Conservation (phyloP, 805 yeast species). For the Clavispora carvajalis region DNA sequence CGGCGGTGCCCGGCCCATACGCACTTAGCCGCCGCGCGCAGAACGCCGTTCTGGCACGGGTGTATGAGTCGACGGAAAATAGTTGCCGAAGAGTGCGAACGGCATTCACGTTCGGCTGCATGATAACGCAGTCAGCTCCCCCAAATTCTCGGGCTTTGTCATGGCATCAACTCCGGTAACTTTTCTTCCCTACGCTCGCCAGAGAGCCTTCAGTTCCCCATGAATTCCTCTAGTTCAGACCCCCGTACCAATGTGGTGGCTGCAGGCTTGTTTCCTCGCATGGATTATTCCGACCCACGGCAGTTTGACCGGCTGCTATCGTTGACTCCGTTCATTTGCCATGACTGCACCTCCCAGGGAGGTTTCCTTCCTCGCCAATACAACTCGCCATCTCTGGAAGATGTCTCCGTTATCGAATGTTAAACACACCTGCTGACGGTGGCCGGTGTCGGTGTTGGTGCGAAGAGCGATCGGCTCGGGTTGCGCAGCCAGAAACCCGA, state of each 20-base stretch:
- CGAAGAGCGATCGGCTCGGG: neutral
- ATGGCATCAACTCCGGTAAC: neutral
- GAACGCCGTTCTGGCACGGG: neutral
- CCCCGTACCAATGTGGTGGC: conserved; percentile 21
- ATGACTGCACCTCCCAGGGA: conserved; percentile 1
- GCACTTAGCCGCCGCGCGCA: neutral
- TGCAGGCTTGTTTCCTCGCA: conserved; percentile 34
- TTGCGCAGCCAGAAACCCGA: too few relatives aligned
- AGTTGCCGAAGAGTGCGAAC: neutral
- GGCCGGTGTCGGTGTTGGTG: neutral
- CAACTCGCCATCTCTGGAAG: neutral
- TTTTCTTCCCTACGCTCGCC: neutral
- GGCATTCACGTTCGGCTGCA: neutral
- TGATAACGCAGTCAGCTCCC: neutral
- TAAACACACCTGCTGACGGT: too few relatives aligned
- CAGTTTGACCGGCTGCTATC: conserved; percentile 26
- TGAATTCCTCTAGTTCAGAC: neutral
- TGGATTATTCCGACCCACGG: conserved; percentile 20
- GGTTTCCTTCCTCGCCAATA: neutral
- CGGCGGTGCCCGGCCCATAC: too few relatives aligned
- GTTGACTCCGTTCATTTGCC: conserved; percentile 18
- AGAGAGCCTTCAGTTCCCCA: neutral
- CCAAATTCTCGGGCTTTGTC: neutral
- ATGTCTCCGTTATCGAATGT: too few relatives aligned
- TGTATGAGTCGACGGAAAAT: neutral